phyloP scores from a whole-genome alignment of 1,284 basidiomycete species.

The Bondarzewia mesenterica region DNA sequence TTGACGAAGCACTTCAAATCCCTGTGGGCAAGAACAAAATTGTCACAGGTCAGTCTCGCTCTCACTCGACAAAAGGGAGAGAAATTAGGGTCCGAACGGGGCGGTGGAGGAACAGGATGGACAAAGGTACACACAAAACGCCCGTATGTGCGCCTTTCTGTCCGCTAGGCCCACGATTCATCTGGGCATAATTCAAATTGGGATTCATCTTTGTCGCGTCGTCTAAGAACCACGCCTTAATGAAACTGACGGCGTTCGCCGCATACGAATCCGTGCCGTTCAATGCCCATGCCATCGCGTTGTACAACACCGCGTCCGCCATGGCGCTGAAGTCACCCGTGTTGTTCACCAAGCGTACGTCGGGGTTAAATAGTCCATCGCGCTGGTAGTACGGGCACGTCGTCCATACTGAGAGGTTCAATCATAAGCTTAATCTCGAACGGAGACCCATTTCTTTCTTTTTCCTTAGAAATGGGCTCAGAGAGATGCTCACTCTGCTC shows the following conservation, averaged over 20 bases:
- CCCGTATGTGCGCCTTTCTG: constrained; percentile 51
- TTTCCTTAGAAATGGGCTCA: too few species aligned
- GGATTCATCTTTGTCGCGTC: constrained; percentile 55
- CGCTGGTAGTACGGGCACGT: constrained; percentile 20
- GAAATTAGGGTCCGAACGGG: too few species aligned
- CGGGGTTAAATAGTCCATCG: constrained; percentile 60
- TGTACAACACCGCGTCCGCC: constrained; percentile 56
- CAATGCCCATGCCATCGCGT: constrained; percentile 47
- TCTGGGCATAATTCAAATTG: constrained; percentile 59
- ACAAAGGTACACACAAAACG: constrained; percentile 29
- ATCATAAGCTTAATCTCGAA: neutral
- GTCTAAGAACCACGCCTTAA: constrained; percentile 56
- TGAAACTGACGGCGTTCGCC: constrained; percentile 34
- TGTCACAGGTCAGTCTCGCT: too few species aligned
- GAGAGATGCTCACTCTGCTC: constrained; percentile 31
- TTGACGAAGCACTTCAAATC: constrained; percentile 58
- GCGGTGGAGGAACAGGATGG: too few species aligned
- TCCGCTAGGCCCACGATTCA: constrained; percentile 50
- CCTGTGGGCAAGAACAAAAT: neutral
- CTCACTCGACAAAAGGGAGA: too few species aligned
- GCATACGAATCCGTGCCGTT: constrained; percentile 30
- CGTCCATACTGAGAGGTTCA: constrained; percentile 36
- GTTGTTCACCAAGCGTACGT: constrained; percentile 42
- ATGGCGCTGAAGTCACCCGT: constrained; percentile 44
- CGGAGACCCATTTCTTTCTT: too few species aligned